Evolutionary conservation across 441 rosid species (phyloP).

Genomic region (Gossypium laxum): DNA sequence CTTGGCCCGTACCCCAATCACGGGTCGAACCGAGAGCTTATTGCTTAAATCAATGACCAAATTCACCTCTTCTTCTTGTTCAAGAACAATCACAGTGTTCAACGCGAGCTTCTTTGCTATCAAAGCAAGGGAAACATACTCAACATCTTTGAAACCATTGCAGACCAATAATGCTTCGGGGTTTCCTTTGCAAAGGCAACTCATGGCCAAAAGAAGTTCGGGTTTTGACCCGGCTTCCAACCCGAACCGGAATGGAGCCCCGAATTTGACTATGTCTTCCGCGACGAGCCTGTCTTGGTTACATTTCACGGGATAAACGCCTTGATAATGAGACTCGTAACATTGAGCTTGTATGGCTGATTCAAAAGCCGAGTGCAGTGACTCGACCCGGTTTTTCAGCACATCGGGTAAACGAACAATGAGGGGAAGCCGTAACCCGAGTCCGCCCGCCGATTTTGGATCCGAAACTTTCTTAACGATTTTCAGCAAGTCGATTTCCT

Average conservation of each 20-base stretch:
- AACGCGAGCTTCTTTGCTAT: constrained; percentile 58
- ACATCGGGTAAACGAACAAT: constrained; percentile 70
- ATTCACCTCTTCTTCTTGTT: constrained; percentile 86
- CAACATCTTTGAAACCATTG: constrained; percentile 80
- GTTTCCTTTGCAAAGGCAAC: constrained; percentile 65
- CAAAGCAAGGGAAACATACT: constrained; percentile 66
- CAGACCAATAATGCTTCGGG: constrained; percentile 68
- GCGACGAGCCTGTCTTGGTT: constrained; percentile 80
- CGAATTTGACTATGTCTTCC: constrained; percentile 77
- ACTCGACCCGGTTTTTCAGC: constrained; percentile 66
- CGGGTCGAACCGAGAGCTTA: constrained; percentile 58
- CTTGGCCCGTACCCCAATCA: constrained; percentile 73
- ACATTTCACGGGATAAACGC: constrained; percentile 88
- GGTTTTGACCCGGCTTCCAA: constrained; percentile 91
- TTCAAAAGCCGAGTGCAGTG: constrained; percentile 64
- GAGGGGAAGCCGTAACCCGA: constrained; percentile 70
- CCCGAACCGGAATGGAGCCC: constrained; percentile 66
- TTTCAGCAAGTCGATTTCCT: no score
- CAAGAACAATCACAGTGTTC: constrained; percentile 78
- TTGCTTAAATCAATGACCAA: constrained; percentile 50
- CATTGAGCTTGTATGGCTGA: constrained; percentile 45
- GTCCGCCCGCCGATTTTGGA: no score
- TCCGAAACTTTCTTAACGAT: no score
- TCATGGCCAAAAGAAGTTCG: constrained; percentile 84
- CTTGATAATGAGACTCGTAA: constrained; percentile 70